Evolutionary conservation across 306 rosid species (phyloP).

Genomic region (Canavalia ensiformis): DNA sequence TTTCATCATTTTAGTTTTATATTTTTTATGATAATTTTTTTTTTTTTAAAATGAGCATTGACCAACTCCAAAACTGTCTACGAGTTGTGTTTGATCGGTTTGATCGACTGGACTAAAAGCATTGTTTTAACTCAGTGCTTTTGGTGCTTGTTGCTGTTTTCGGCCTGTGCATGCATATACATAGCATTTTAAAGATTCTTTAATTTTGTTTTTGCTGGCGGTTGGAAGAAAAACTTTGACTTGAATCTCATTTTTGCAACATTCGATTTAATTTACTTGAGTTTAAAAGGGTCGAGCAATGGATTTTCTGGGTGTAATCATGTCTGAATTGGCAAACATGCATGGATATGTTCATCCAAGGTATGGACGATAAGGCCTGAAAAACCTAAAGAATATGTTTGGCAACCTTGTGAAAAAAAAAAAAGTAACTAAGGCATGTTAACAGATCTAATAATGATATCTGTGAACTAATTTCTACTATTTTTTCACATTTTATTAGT

Average conservation of each 20-base stretch:
- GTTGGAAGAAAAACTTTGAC: neutral
- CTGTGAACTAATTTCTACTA: no score
- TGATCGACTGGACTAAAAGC: neutral
- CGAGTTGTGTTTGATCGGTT: neutral
- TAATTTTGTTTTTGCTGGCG: neutral
- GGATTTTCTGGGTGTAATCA: neutral
- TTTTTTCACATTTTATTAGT: no score
- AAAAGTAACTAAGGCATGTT: no score
- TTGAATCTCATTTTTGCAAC: neutral
- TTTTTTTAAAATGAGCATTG: neutral
- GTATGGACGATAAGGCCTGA: no score
- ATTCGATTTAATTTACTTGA: neutral
- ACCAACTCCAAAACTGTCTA: no score
- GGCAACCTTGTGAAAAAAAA: no score
- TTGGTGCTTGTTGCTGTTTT: neutral
- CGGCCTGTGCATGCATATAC: neutral
- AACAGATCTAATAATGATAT: no score
- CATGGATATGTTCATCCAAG: neutral
- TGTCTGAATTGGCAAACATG: neutral
- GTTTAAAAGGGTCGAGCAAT: neutral
- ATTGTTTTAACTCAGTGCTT: neutral
- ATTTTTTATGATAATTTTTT: neutral
- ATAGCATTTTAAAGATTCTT: neutral
- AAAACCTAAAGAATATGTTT: no score
- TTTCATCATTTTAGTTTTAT: neutral